Conservation (phyloP, 805 yeast species). For the Sugiyamaella floridensis region DNA sequence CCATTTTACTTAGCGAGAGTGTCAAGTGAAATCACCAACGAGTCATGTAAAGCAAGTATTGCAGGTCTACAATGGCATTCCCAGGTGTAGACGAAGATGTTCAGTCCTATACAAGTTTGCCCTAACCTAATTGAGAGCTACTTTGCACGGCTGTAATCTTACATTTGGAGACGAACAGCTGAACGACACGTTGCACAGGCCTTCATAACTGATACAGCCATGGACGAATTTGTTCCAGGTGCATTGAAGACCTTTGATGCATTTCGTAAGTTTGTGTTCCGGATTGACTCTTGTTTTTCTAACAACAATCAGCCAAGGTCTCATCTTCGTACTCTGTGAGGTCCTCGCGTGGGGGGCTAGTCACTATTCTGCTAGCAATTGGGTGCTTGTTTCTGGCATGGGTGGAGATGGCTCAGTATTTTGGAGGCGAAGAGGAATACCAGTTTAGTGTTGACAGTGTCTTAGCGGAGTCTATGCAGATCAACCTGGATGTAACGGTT, state of each 20-base stretch:
- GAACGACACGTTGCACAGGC: too few relatives aligned
- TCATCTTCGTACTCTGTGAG: constrained; percentile 64
- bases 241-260: constrained; percentile 59
- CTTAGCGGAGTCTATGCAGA: constrained; percentile 49
- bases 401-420: constrained; percentile 76
- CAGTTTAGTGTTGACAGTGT: constrained; percentile 67
- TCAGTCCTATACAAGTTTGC: too few relatives aligned
- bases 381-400: constrained; percentile 63
- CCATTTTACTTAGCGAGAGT: neutral
- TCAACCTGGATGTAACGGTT: constrained; percentile 75
- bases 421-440: constrained; percentile 76
- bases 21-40: too few relatives aligned
- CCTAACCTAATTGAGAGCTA: too few relatives aligned
- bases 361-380: constrained; percentile 58
- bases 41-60: too few relatives aligned
- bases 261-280: constrained; percentile 35
- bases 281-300: constrained; percentile 8
- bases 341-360: constrained; percentile 69
- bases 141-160: too few relatives aligned
- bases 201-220: neutral
- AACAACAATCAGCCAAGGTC: constrained; percentile 47
- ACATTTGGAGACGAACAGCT: too few relatives aligned
- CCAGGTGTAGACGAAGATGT: too few relatives aligned
- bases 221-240: constrained; percentile 19
- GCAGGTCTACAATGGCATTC: too few relatives aligned